A percentile compares a stretch with the other conserved stretches of the same genome.
These are phyloP conservation scores for Backusella liffmaniae DNA, from an alignment of 192 early-diverging fungal species.

Conservation along the genomic window DNA sequence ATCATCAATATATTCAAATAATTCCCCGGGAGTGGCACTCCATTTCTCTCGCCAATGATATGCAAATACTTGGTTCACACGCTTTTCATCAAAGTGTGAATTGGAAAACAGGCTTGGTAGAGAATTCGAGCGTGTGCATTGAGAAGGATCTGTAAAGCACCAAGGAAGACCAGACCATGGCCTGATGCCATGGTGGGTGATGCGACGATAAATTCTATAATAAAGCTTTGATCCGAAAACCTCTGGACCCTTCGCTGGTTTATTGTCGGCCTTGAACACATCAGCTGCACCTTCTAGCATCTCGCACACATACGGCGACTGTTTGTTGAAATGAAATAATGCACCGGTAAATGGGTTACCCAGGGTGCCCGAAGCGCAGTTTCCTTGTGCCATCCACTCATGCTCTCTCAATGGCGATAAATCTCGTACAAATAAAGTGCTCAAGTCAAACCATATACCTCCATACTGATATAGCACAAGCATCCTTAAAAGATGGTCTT, in stretches of 20 bases:
- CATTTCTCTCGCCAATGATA: conserved; percentile 30
- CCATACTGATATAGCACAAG: conserved; percentile 29
- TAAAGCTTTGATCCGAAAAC: conserved; percentile 24
- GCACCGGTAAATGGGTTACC: conserved; percentile 28
- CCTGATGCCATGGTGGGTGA: conserved; percentile 29
- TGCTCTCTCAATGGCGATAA: conserved; percentile 26
- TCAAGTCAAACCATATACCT: conserved; percentile 34
- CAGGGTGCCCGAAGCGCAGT: conserved; percentile 14
- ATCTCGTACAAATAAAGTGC: conserved; percentile 24
- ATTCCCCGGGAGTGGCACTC: neutral
- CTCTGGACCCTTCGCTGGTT: neutral
- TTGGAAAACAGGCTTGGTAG: conserved; percentile 19
- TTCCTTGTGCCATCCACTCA: conserved; percentile 34
- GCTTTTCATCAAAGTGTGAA: conserved; percentile 3
- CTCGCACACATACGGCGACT: conserved; percentile 37
- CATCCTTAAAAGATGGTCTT: conserved; percentile 17
- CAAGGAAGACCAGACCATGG: conserved; percentile 39
- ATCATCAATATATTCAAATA: conserved; percentile 8
- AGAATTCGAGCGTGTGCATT: conserved; percentile 24
- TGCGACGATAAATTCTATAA: conserved; percentile 20
- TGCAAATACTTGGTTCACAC: conserved; percentile 21
- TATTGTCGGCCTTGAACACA: neutral
- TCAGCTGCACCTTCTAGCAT: conserved; percentile 10
- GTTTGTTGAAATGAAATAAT: conserved; percentile 25
- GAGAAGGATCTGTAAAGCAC: conserved; percentile 36